Percentiles rank a stretch among this genome's conserved stretches.
These are phyloP conservation scores for Gossypium trilobum DNA, from an alignment of 441 rosid genomes.

Conservation along the genomic window DNA sequence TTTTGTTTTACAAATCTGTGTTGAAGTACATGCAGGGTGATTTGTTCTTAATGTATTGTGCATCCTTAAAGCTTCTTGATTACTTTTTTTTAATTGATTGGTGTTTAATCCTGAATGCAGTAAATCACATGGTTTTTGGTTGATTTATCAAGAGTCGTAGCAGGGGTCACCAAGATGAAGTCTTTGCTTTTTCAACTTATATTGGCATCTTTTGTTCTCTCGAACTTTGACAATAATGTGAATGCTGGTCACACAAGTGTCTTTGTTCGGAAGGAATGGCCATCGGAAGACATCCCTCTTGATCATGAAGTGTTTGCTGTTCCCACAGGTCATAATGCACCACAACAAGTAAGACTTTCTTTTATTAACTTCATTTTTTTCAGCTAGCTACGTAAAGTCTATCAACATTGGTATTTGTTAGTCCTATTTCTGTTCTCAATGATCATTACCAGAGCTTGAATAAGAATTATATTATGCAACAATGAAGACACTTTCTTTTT, in stretches of 20 bases:
- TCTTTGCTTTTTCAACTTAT: constrained; percentile 22
- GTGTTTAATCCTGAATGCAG: constrained; percentile 12
- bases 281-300: constrained; percentile 55
- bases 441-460: background rate
- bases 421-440: constrained; percentile 4
- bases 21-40: background rate
- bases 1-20: background rate
- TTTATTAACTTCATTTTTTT: background rate
- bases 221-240: constrained; percentile 28
- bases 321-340: constrained; percentile 60
- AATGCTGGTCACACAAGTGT: constrained; percentile 43
- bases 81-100: background rate
- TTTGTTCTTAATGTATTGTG: background rate
- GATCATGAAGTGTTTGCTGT: constrained; percentile 43
- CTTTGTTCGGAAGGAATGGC: constrained; percentile 50
- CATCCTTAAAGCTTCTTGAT: background rate
- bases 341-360: constrained; percentile 41
- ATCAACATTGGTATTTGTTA: background rate
- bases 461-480: background rate
- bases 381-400: background rate
- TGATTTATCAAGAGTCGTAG: constrained; percentile 21
- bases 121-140: constrained; percentile 12
- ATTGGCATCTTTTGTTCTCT: constrained; percentile 27
- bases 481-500: background rate
- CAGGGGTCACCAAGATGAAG: constrained; percentile 23